Conservation (phyloP, 306 rosid species). For the Lathyrus oleraceus region DNA sequence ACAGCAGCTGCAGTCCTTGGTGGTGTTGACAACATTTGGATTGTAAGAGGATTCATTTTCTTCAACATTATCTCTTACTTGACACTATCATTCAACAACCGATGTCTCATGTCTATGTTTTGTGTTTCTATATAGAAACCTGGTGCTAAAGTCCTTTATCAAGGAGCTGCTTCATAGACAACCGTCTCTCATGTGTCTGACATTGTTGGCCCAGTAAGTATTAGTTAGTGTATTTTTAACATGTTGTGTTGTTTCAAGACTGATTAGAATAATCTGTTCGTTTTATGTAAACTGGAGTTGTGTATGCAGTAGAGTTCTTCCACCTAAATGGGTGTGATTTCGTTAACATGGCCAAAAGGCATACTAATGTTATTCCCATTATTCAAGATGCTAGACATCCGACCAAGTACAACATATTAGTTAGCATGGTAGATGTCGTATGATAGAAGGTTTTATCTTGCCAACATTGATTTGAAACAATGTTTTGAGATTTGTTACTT, state of each 20-base stretch:
- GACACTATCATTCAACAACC: neutral
- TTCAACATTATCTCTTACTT: no score
- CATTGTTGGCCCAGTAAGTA: conserved; percentile 86
- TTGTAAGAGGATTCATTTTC: conserved; percentile 45
- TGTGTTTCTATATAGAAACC: conserved; percentile 54
- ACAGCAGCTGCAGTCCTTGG: conserved; percentile 88
- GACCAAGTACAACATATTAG: conserved; percentile 81
- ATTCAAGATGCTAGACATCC: conserved; percentile 99
- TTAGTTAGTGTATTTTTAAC: neutral
- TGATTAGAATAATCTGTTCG: neutral
- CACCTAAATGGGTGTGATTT: no score
- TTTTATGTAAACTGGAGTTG: no score
- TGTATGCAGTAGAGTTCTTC: no score
- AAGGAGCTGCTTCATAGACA: conserved; percentile 96
- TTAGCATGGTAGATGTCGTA: conserved; percentile 92
- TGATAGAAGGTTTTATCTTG: no score
- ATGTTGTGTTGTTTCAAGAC: neutral
- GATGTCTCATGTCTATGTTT: neutral
- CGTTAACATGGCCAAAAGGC: no score
- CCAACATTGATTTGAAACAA: no score
- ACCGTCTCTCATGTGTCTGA: no score
- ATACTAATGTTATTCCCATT: no score
- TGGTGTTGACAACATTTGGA: conserved; percentile 84
- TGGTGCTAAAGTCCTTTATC: conserved; percentile 77
- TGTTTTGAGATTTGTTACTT: no score